Evolutionary conservation across 768 basidiomycete species (phyloP), one percentile per base, ranked within the genome.

Genomic region (Tylopilus intermedius): DNA sequence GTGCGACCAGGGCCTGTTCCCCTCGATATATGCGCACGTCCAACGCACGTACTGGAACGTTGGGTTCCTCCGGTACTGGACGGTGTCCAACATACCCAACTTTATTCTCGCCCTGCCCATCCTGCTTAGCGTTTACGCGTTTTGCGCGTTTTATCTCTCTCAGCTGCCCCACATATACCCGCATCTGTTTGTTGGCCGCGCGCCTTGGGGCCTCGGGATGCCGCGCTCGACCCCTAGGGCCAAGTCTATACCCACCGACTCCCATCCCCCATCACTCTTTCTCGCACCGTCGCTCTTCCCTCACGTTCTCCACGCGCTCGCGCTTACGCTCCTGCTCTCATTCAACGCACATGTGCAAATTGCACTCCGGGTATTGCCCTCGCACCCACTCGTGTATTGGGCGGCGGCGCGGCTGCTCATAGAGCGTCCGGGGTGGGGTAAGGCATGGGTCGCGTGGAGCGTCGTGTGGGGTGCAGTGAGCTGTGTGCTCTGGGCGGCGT

Each of bases 321-420:
- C 81, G 46, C 71, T 89, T 47, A 76, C 77, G n/a, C 65, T 74
- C 37, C 71, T 87, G 37, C 72, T 96, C 15, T 73, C 93, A 13
- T 81, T 94, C 64, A 79, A 81, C 15, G 88, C 92, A 0, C 90
- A 97, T 61, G 85, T 84, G 2, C 95, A 96, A 66, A 96, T 97
- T 56, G 73, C 83, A 18, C 79, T 97, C 2, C 85, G 94, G 7
- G 74, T 88, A 11, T 81, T 83, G 21, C 78, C 85, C 1, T 80
- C 86, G 4, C 76, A 92, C 68, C 95, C 95, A 0, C 72, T 87
- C 44, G 72, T 81, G 1, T 93, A 91, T 67, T 97, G 95, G 96
- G 85, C 82, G 3, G 83, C 86, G n/a, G 82, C 90, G 4, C 75
- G 80, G 68, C 67, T 93, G 18, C 63, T 87, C 33, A 57, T 81